Evolutionary conservation across 78 protist species (phyloP).

Genomic region (Emiliania huxleyi): DNA sequence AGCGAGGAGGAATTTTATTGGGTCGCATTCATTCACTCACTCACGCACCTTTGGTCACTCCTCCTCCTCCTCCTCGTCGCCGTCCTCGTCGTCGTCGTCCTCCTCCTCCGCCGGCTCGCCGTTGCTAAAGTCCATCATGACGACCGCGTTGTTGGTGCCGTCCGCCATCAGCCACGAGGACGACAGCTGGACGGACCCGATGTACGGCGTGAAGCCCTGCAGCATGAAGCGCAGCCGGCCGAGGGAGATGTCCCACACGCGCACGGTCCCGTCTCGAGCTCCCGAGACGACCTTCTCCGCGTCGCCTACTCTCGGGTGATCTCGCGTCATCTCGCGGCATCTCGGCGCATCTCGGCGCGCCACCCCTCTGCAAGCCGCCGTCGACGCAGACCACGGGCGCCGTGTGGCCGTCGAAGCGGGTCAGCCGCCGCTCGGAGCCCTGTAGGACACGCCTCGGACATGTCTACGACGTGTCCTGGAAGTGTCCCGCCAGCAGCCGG

Average conservation of each 20-base stretch:
- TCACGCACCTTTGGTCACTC: too few species aligned
- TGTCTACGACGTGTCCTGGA: too few species aligned
- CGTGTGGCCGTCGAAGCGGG: not conserved
- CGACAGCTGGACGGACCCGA: not conserved
- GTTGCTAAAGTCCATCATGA: not conserved
- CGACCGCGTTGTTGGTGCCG: not conserved
- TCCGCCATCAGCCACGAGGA: not conserved
- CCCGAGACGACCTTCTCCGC: not conserved
- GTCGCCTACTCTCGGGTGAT: too few species aligned
- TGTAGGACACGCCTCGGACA: too few species aligned
- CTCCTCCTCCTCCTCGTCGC: not conserved
- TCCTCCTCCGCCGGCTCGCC: not conserved
- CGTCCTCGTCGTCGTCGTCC: not conserved
- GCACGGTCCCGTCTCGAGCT: not conserved
- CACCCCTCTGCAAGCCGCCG: too few species aligned
- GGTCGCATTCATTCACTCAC: too few species aligned
- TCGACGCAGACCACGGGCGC: not conserved
- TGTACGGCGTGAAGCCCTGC: not conserved
- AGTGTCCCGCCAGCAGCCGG: too few species aligned
- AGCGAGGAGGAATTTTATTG: too few species aligned
- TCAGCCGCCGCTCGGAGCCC: not conserved
- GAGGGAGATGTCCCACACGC: not conserved
- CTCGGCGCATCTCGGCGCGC: too few species aligned
- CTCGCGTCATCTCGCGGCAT: too few species aligned
- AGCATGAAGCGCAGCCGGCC: not conserved